Conservation (phyloP, 1,284 basidiomycete genomes). For the Tilletiopsis washingtonensis region DNA sequence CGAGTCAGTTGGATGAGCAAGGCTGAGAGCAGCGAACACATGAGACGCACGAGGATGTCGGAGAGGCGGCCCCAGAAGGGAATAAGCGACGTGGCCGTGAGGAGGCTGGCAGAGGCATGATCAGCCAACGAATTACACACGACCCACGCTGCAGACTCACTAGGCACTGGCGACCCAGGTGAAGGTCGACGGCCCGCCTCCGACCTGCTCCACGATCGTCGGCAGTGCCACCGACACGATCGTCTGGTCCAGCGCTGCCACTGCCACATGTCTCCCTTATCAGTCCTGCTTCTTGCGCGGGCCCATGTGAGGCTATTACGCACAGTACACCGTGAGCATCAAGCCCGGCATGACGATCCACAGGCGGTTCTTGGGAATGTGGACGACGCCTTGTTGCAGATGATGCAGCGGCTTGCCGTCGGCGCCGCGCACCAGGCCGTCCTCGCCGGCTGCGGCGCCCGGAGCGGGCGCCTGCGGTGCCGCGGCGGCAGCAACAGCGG, state of each 20-base stretch:
- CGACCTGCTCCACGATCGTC: slow-evolving; percentile 25
- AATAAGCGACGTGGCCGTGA: slow-evolving; percentile 48
- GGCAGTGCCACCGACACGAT: slow-evolving; percentile 48
- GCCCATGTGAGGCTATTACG: background rate
- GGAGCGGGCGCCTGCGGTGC: too few species aligned
- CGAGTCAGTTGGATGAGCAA: too few species aligned
- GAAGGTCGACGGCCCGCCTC: slow-evolving; percentile 27
- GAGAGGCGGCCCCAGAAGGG: slow-evolving; percentile 44
- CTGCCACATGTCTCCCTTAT: too few species aligned
- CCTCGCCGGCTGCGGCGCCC: too few species aligned
- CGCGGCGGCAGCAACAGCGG: too few species aligned
- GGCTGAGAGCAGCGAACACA: background rate
- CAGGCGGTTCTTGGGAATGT: slow-evolving; percentile 35
- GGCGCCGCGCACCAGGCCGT: too few species aligned
- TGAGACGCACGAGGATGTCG: slow-evolving; percentile 12
- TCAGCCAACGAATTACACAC: too few species aligned
- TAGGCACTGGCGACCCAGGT: slow-evolving; percentile 49
- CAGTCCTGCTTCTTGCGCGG: too few species aligned
- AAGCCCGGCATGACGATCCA: slow-evolving; percentile 30
- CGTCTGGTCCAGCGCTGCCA: slow-evolving; percentile 45
- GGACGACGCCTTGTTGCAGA: slow-evolving; percentile 21
- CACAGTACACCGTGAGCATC: slow-evolving; percentile 21
- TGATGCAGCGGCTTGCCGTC: slow-evolving; percentile 20
- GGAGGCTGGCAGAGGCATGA: slow-evolving; percentile 50
- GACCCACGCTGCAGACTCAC: too few species aligned